Base-by-base conservation (phyloP, 257 asterid genomes). In the Solanum tarijense region DNA sequence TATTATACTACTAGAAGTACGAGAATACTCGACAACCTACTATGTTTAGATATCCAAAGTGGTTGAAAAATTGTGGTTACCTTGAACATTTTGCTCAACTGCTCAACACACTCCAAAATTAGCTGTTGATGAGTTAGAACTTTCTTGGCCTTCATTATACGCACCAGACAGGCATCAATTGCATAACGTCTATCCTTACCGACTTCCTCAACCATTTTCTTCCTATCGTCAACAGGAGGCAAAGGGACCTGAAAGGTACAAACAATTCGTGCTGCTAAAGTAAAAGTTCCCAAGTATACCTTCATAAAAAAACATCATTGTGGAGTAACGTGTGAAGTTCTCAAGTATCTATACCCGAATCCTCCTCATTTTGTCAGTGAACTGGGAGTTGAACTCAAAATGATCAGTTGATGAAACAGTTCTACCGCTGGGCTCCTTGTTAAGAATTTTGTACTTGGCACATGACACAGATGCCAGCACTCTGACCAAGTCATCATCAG, bases 71-170 rank as follows among this genome's bases (percentile, higher is more conserved):
- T 46, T 35, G 25, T 27, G 39, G 62, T 29, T 85, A 91, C 93
- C 92, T 91, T 94, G 88, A 94, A 94, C 93, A 90, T 90, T 72
- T 79, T 86, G 83, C 93, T 89, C 90, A 94, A 84, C 86, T 90
- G 92, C 76, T 93, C 94, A 34, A 93, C 91, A 78, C 95, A 94
- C 89, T 92, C 96, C 86, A 83, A 32, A 62, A 94, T 92, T 65
- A 94, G 87, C 81, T 92, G 93, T 69, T 93, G 94, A 89, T 94
- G 91, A 31, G 89, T 90, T 85, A 90, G 39, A 58, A 91, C 93
- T 87, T 92, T 94, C 18, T 93, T 90, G 27, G 93, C 90, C 83
- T 94, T 93, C 95, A 94, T 94, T 73, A 94, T 93, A 38, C 94
- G 94, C 46, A 93, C 94, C 48, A 94, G 66, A 38, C 92, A 86